phyloP scores from a whole-genome alignment of 2,329 filamentous ascomycete species.

The Cephalotrichum gorgonifer region DNA sequence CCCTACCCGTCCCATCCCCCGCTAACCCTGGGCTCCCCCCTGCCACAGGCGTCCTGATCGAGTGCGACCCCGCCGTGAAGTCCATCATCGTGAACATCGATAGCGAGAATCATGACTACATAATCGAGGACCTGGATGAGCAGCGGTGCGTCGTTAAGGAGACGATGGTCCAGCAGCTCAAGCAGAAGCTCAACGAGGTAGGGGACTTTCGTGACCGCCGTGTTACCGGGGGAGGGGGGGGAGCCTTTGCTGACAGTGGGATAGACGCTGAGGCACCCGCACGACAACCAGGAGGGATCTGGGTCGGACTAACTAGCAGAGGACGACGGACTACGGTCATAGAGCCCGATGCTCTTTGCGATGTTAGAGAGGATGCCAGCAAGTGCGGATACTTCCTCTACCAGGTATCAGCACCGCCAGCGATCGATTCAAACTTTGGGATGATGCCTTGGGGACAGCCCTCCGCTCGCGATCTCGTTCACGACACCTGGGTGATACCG shows the following conservation, averaged over 20 bases:
- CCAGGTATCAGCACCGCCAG: no score
- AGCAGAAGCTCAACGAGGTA: constrained; percentile 59
- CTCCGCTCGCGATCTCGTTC: no score
- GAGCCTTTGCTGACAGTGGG: background rate
- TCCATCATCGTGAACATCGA: constrained; percentile 75
- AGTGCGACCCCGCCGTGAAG: constrained; percentile 81
- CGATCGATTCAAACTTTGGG: no score
- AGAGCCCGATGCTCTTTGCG: background rate
- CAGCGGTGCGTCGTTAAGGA: constrained; percentile 66
- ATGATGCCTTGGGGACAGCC: no score
- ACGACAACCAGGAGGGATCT: constrained; percentile 39
- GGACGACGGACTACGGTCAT: no score
- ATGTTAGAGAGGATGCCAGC: no score
- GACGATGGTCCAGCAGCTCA: constrained; percentile 58
- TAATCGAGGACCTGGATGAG: constrained; percentile 73
- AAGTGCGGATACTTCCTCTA: no score
- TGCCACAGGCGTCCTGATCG: constrained; percentile 56
- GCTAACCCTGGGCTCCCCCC: constrained; percentile 6
- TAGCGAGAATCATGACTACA: constrained; percentile 57
- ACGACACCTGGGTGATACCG: no score
- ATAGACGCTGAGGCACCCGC: constrained; percentile 40
- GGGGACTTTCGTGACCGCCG: constrained; percentile 10
- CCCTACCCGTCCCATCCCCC: constrained; percentile 1
- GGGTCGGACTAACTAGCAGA: constrained; percentile 40
- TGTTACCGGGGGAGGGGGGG: no score